Conservation (phyloP, 257 asterid genomes). For the Solanum pimpinellifolium region DNA sequence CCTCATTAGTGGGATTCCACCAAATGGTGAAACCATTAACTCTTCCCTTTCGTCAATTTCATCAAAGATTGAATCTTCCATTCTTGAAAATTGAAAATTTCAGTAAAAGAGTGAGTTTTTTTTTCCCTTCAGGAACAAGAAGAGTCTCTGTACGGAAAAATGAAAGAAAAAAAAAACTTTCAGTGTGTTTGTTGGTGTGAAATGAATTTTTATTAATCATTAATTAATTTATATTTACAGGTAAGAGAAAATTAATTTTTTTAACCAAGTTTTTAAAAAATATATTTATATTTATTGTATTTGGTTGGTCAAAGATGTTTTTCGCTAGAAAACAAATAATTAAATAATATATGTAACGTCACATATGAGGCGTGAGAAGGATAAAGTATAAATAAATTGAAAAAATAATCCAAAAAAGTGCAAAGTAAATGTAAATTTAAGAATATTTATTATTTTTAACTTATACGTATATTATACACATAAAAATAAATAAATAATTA, state of each 20-base stretch:
- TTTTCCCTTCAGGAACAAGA: not conserved
- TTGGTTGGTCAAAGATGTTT: not conserved
- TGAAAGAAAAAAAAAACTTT: not conserved
- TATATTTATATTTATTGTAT: not conserved
- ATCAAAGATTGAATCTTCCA: slow-evolving; percentile 1
- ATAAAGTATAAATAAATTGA: no score
- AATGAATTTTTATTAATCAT: not conserved
- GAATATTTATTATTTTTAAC: no score
- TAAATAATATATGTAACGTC: no score
- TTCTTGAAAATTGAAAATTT: not conserved
- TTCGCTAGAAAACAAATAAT: no score
- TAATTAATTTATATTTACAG: not conserved
- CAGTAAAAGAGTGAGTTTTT: not conserved
- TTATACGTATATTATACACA: no score
- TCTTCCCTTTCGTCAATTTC: slow-evolving; percentile 18
- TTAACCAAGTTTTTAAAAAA: not conserved
- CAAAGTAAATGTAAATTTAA: no score
- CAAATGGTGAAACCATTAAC: slow-evolving; percentile 24
- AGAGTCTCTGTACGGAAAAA: not conserved
- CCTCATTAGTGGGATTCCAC: slow-evolving; percentile 8
- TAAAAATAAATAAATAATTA: no score
- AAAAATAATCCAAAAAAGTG: no score
- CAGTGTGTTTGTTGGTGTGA: not conserved
- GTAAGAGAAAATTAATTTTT: not conserved
- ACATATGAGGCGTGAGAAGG: no score